A percentile compares a stretch with the other conserved stretches of the same genome.
These are phyloP conservation scores for Diplodia scrobiculata DNA, from an alignment of 2,329 filamentous ascomycete species.

Conservation along the genomic window DNA sequence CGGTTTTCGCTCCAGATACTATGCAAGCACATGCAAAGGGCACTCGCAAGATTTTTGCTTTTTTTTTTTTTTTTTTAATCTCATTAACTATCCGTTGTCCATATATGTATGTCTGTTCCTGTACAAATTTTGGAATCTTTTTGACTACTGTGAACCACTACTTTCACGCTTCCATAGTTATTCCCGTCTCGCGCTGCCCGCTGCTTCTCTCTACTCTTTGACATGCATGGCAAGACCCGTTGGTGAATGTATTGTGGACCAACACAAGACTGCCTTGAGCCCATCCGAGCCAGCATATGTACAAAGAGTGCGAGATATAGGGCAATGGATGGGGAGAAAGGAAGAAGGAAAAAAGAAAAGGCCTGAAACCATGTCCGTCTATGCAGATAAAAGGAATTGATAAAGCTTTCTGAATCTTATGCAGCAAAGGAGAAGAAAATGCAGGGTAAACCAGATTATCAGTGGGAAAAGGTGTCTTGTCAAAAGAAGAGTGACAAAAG, in stretches of 20 bases:
- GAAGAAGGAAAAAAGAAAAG: background rate
- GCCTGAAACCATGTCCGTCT: background rate
- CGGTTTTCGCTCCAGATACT: background rate
- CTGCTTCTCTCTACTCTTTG: background rate
- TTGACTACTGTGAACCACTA: background rate
- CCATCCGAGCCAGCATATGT: background rate
- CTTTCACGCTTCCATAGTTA: background rate
- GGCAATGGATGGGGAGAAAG: too few relatives aligned
- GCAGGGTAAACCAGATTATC: background rate
- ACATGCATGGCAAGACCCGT: background rate
- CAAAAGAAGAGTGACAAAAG: background rate
- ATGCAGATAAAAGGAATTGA: background rate
- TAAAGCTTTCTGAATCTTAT: background rate
- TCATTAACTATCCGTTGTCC: slow-evolving; percentile 19
- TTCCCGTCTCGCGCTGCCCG: background rate
- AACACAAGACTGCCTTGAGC: background rate
- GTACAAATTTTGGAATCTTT: background rate
- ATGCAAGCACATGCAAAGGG: background rate
- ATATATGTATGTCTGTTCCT: background rate
- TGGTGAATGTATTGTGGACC: background rate
- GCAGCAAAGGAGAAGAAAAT: background rate
- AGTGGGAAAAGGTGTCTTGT: background rate
- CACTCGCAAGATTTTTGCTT: background rate
- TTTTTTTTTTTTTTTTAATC: background rate
- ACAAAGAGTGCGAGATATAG: background rate